Evolutionary conservation across 2,329 filamentous ascomycete species (phyloP), one percentile per base, ranked within the genome.

Genomic region (Fusarium heterosporum): DNA sequence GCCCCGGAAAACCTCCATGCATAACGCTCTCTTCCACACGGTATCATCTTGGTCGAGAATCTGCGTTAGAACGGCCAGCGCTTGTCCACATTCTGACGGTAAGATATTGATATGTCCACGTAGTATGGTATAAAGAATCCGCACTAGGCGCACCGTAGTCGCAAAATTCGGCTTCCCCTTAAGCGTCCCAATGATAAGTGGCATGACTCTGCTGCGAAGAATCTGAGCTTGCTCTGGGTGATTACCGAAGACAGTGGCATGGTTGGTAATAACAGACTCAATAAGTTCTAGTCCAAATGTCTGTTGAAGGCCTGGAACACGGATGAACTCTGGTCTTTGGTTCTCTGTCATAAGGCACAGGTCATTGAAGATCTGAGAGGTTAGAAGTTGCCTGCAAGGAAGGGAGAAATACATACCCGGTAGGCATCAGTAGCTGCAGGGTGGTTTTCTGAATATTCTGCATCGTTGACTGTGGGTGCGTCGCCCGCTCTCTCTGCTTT

Each of bases 261-360:
- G 93, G 71, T 94, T 96, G 25, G 91, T 90, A 60, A 99, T 82
- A 51, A 97, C 89, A 1, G 93, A 95, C 78, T 97, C 94, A 71
- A 99, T 93, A 54, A 98, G 84, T 75, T 99, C 96, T 2, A 99
- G 81, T 8, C 93, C 92, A 71, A 97, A 96, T 1, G 92, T 90
- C 71, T 93, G 89, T 0, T 93, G 89, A 11, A 98, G 84, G 5
- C 88, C 87, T 13, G 91, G 89, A 72, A 96, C 92, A 30, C 89
- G 89, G 38, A 99, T 84, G 73, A 94, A 97, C 66, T 93, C 89
- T 6, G 94, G 89, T 39, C 90, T 89, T 71, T 96, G 91, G 32
- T 92, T 92, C 76, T 97, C 93, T 0, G 93, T 92, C 71, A 97
- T 83, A 46, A 97, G 85, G 71, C 93, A 97, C 9, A 99, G 85